Base-by-base conservation (phyloP, 1,284 basidiomycete species). In the Cryptococcus deneoformans region DNA sequence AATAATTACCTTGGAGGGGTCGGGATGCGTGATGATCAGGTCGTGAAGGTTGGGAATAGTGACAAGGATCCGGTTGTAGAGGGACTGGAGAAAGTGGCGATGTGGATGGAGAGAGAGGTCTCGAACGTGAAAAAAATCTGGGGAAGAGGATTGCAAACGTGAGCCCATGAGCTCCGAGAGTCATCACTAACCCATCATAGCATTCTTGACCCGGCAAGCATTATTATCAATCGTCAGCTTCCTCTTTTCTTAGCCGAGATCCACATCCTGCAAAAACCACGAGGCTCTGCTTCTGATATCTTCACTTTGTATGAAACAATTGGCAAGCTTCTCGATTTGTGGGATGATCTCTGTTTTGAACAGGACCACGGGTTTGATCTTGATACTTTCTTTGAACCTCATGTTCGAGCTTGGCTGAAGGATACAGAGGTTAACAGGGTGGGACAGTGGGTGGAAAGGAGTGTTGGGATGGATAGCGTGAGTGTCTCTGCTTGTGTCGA, bases 371-470 rank as follows among this genome's bases (percentile, higher is more conserved):
- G 62, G 0, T 76, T 77, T 44, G 75, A 77, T 48, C 51, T 76
- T 4, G 74, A 79, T 52, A 52, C 67, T 3, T 77, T 76, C 65
- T 79, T 79, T 54, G 76, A 77, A 57, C 77, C 77, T 24, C 72
- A 77, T 49, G 72, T 79, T 9, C n/a, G 60, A 10, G 70, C 71
- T 29, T 79, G 77, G 77, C 58, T 79, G 47, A 66, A 65, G 35
- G 69, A 75, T 45, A 76, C 73, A 12, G 73, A 76, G 52, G 64
- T 57, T 11, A 71, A 67, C n/a, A 70, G 75, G 34, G 70, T 71
- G 11, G 65, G 73, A 48, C 71, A 75, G 53, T 77, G 76, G 76
- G 76, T 79, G 16, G 70, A 69, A 8, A 58, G 77, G 42, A 70
- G 73, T 2, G 71, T 79, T 6, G 70, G 68, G 3, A 74, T 75